Base-by-base conservation (phyloP, 1,139 yeast species). In the Zygosaccharomyces pseudobailii region DNA sequence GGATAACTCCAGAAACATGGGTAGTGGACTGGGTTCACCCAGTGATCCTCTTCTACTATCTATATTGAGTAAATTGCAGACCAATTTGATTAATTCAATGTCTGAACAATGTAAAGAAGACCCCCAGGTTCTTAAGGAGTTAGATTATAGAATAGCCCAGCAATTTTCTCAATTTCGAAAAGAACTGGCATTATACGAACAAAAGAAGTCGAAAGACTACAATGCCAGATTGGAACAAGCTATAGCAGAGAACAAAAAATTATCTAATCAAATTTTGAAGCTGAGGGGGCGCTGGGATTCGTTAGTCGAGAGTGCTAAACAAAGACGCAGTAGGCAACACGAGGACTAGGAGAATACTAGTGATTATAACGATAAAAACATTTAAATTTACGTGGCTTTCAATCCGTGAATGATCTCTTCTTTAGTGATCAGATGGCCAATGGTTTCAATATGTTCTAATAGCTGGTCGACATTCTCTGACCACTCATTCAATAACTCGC, bases 401-500 rank as follows among this genome's bases (percentile, higher is more conserved):
- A 83, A 75, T 35, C 87, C 95, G 64, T 85, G 79, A 82, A 90
- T 79, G 87, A 92, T 89, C 66, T 92, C 97, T 68, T 92, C 98
- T 70, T 92, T 92, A 53, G 94, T 87, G 62, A 94, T 92, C 69
- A 94, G 76, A 69, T 94, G 98, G 50, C 97, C 97, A 59, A 92
- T 87, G 44, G 95, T 87, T 71, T 94, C 98, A 52, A 94, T 80
- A 61, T 90, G 94, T 55, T 84, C 88, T 59, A 94, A 75, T 56
- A 94, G 74, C 58, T 84, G 80, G 61, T 88, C 89, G 48, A 94
- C 87, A 67, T 89, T 94, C 59, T 78, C 76, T 45, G 95, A 83
- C 99, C 99, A 94, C 63, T 88, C 95, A 66, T 90, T 90, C 68
- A 94, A 79, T 56, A 88, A 73, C 55, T 86, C 96, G 65, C 89